Evolutionary conservation across 495 filamentous ascomycete species (phyloP), one percentile per base, ranked within the genome.

Genomic region (Delitschia confertaspora): DNA sequence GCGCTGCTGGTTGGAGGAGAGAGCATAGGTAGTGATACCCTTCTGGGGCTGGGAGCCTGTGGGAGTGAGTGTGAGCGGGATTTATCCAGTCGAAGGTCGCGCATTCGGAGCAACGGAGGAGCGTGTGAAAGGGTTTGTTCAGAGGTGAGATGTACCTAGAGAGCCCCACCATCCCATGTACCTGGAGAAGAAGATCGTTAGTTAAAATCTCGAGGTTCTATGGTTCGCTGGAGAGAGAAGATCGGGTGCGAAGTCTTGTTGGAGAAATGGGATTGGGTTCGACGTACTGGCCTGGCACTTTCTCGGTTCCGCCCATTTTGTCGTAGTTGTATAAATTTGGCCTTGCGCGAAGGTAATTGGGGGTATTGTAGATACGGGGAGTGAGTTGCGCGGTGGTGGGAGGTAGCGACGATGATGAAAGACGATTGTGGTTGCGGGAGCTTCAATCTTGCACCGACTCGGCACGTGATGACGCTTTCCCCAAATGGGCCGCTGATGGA

Each of bases 81-180:
- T 21, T 47, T 33, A 37, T 23, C 19, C 32, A 37, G 33, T n/a
- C 11, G 16, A 18, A 22, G 34, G 13, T 21, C 24, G 20, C 16
- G 26, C 30, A 18, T n/a, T 21, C 9, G 23, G 31, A 30, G 8
- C 18, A 32, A 11, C 13, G 24, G 8, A 2, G 32, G 18, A 20
- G 32, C 7, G 10, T 31, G 21, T 34, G 35, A 26, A 10, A 25
- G 23, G 34, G 9, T 35, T 19, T 31, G 35, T 3, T 42, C n/a
- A 30, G 29, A 21, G 38, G 27, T 19, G 32, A 41, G 47, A 77
- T 78, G 68, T 77, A 91, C 85, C 89, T 45, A 95, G 65, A 58
- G 70, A 69, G 56, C 89, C 89, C 89, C 88, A 96, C 61, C 59
- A 62, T 59, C 89, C 91, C 33, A 93, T 67, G 65, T 70, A 95